Evolutionary conservation across 2,329 filamentous ascomycete genomes (phyloP), one percentile per base, ranked within the genome.

Genomic region (Penicillium paneum): DNA sequence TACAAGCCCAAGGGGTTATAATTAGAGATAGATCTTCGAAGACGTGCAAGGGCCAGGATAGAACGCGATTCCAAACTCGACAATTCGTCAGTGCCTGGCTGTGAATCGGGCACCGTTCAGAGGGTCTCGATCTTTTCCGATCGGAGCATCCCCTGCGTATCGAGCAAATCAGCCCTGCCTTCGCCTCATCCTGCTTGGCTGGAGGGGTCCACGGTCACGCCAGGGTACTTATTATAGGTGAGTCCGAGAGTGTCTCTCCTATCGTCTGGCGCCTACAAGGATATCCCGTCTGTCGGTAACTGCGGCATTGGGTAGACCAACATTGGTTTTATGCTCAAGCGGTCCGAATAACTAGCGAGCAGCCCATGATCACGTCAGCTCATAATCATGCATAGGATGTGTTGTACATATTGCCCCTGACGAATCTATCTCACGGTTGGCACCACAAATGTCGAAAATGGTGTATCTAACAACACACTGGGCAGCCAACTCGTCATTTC

Each of bases 361-460:
- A 41, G 15, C 35, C 49, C 15, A 31, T 39, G 12, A 24, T 40
- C 42, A 38, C 12, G 28, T 49, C 50, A 49, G 35, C 24, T 34
- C 26, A 50, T 39, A 28, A 21, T 44, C 39, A 50, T 50, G 39
- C 34, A 50, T 50, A 7, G 13, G 43, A 38, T 54, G 52, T 54
- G 52, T 54, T 54, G 52, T 54, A 54, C 52, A 39, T 49, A 19
- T 28, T 50, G 52, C 50, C 50, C 46, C 52, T 54, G 52, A 54
- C 32, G n/a, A 54, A 34, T 39, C 21, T 13, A 39, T 50, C 32
- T 32, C 12, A 32, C 26, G 13, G 13, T 35, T 53, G 19, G 34
- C 39, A 46, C 32, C 31, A 28, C 24, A 36, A 34, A 35, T 26
- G 39, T 17, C 29, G 10, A 39, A 8, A 35, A 47, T 53, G 29